These are phyloP conservation scores for Oryza meridionalis DNA, from an alignment of 176 grass and related monocot genomes.

Conservation along the genomic window DNA sequence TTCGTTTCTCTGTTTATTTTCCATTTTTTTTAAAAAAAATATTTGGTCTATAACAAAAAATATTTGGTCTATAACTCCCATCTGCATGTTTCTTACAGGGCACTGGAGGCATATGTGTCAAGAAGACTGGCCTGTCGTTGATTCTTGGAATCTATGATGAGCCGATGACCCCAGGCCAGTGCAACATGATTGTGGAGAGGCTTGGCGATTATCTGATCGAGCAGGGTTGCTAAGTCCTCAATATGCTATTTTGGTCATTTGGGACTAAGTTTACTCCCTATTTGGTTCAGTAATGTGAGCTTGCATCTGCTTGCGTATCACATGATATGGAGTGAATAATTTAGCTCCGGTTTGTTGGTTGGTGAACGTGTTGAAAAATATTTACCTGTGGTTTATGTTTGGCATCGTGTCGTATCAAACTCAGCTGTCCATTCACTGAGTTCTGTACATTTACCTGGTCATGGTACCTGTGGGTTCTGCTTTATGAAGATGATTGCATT, in stretches of 20 bases:
- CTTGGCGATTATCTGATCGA: slow-evolving; percentile 87
- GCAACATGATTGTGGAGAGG: slow-evolving; percentile 93
- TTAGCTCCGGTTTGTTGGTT: slow-evolving; percentile 58
- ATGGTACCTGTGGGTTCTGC: slow-evolving; percentile 44
- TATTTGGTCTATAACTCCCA: background rate
- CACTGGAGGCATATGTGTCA: slow-evolving; percentile 67
- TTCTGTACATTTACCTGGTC: slow-evolving; percentile 66
- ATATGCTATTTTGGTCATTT: slow-evolving; percentile 56
- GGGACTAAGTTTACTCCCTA: slow-evolving; percentile 53
- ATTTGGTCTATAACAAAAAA: background rate
- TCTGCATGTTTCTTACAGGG: slow-evolving; percentile 48
- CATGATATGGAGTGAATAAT: slow-evolving; percentile 70
- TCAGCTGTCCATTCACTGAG: slow-evolving; percentile 43
- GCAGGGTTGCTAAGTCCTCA: slow-evolving; percentile 58
- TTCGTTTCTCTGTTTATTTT: background rate
- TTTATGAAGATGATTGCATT: slow-evolving; percentile 55
- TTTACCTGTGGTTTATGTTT: slow-evolving; percentile 61
- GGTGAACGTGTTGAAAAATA: slow-evolving; percentile 37
- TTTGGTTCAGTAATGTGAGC: slow-evolving; percentile 50
- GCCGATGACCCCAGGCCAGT: slow-evolving; percentile 89
- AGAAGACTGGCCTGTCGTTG: slow-evolving; percentile 68
- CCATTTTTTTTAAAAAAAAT: background rate
- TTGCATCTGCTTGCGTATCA: slow-evolving; percentile 44
- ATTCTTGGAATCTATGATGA: slow-evolving; percentile 89
- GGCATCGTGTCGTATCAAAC: slow-evolving; percentile 50